Conservation (phyloP, 305 asterid species). For the Ajuga reptans region DNA sequence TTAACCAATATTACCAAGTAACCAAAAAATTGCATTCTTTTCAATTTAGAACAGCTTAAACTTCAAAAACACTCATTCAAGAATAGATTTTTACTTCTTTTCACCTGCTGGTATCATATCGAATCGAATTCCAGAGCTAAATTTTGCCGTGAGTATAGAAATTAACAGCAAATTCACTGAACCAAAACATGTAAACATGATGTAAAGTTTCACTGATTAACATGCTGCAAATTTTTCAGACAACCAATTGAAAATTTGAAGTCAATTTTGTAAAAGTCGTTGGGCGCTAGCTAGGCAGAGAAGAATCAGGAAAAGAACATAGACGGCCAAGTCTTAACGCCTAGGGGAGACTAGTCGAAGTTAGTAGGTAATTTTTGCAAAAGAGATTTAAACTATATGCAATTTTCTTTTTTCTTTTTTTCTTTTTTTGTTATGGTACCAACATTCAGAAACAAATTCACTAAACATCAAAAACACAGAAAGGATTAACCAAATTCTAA, state of each 20-base stretch:
- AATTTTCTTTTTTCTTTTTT: too few species aligned
- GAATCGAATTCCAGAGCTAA: background rate
- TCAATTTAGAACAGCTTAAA: constrained; percentile 1
- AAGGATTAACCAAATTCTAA: constrained; percentile 18
- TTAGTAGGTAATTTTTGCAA: too few species aligned
- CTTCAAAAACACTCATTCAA: background rate
- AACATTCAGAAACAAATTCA: background rate
- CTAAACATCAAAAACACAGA: constrained; percentile 11
- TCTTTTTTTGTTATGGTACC: too few species aligned
- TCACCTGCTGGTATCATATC: background rate
- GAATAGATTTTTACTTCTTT: constrained; percentile 11
- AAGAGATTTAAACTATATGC: too few species aligned
- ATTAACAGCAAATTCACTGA: background rate
- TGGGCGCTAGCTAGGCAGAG: too few species aligned
- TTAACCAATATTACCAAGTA: too few species aligned
- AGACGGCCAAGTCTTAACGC: too few species aligned
- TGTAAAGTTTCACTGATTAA: background rate
- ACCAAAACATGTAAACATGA: background rate
- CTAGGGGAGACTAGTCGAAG: too few species aligned
- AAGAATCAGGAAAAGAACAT: too few species aligned
- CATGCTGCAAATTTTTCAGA: background rate
- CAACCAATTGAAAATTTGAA: background rate
- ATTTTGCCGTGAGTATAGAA: constrained; percentile 14
- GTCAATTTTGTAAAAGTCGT: too few species aligned
- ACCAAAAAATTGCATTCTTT: too few species aligned